Evolutionary conservation across 352 stramenopile genomes (phyloP).

Genomic region (Phytophthora pseudosyringae): DNA sequence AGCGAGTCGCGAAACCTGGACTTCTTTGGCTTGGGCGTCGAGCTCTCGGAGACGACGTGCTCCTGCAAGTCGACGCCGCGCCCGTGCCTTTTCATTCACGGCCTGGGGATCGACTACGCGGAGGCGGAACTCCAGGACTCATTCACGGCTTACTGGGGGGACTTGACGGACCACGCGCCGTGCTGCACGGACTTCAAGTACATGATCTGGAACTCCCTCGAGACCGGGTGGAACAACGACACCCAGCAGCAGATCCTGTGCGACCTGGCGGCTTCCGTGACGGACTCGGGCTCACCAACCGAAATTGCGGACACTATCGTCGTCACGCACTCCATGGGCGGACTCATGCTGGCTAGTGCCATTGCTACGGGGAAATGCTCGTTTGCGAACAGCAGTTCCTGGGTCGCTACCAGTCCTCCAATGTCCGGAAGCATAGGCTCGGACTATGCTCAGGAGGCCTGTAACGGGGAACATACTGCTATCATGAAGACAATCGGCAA

Average conservation of each 20-base stretch:
- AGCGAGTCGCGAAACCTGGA: conserved; percentile 23
- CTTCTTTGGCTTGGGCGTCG: background rate
- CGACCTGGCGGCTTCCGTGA: conserved; percentile 31
- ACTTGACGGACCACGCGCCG: conserved; percentile 46
- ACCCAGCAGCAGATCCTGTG: conserved; percentile 49
- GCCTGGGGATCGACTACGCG: conserved; percentile 33
- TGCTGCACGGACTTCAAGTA: conserved; percentile 57
- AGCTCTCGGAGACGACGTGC: conserved; percentile 28
- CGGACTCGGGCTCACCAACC: conserved; percentile 22
- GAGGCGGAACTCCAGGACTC: conserved; percentile 36
- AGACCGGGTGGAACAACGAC: conserved; percentile 42
- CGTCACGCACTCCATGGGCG: conserved; percentile 59
- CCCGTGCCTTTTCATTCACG: conserved; percentile 61
- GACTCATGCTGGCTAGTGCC: conserved; percentile 43
- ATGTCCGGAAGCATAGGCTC: conserved; percentile 61
- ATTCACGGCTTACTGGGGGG: conserved; percentile 45
- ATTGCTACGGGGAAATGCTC: conserved; percentile 53
- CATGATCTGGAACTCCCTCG: conserved; percentile 48
- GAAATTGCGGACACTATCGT: conserved; percentile 53
- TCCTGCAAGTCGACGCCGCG: conserved; percentile 36
- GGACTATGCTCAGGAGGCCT: conserved; percentile 46
- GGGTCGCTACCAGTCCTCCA: conserved; percentile 48
- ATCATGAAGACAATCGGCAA: conserved; percentile 42
- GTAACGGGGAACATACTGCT: conserved; percentile 29
- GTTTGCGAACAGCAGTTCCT: conserved; percentile 43